Percentiles rank a stretch among this genome's conserved stretches.
Evolutionary conservation across 163 green algal species (phyloP).

Genomic region (Smithsoniella earleae): DNA sequence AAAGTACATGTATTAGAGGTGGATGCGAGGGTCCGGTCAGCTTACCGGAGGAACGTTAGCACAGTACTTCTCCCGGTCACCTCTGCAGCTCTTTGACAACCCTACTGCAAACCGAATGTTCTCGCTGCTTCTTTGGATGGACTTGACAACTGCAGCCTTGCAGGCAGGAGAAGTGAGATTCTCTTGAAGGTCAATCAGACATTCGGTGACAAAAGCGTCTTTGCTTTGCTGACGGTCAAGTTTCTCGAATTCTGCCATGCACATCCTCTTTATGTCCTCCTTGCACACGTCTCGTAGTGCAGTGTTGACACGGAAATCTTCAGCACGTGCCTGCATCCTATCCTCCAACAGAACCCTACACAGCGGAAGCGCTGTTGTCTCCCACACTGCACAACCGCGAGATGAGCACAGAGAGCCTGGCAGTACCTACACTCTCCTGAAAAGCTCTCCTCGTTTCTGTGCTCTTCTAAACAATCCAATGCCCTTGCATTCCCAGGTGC

Average conservation of each 20-base stretch:
- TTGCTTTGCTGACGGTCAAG: too few relatives aligned
- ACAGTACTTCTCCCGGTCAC: conserved; percentile 49
- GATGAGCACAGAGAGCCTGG: not conserved
- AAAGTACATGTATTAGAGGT: too few relatives aligned
- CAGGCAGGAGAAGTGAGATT: conserved; percentile 41
- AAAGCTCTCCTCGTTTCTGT: conserved; percentile 52
- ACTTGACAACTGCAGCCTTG: conserved; percentile 45
- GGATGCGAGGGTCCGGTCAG: too few relatives aligned
- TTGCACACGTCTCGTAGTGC: conserved; percentile 47
- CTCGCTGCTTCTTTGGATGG: conserved; percentile 40
- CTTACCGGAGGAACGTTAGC: too few relatives aligned
- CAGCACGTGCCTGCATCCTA: conserved; percentile 62
- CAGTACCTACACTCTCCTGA: conserved; percentile 27
- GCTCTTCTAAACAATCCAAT: conserved; percentile 70
- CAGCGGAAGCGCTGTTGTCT: not conserved
- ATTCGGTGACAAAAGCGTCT: conserved; percentile 42
- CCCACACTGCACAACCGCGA: too few relatives aligned
- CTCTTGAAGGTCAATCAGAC: conserved; percentile 40
- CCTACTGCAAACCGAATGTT: conserved; percentile 55
- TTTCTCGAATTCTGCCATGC: too few relatives aligned
- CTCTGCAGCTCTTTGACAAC: conserved; percentile 44
- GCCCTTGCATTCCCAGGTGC: conserved; percentile 46
- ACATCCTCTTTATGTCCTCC: conserved; percentile 60
- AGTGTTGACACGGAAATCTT: conserved; percentile 72
- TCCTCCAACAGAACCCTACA: conserved; percentile 59